Conservation (phyloP, 176 grass and related monocot species). For the Cenchrus fungigraminus region DNA sequence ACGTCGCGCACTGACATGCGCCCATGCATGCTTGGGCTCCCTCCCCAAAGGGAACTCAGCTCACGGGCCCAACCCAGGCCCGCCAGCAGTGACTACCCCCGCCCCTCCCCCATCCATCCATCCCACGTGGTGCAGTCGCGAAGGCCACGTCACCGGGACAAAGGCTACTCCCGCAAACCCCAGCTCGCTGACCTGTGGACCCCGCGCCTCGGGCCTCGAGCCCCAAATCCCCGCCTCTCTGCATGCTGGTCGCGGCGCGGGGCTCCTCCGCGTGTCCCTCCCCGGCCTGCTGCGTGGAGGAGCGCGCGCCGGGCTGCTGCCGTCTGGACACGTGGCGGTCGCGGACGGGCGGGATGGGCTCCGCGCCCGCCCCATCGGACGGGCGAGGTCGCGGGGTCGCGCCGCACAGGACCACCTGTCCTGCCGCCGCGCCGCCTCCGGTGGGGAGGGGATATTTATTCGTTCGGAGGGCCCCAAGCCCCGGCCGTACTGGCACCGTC, state of each 20-base stretch:
- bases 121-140: constrained; percentile 35
- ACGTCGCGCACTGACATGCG: constrained; percentile 12
- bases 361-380: not conserved
- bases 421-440: constrained; percentile 18
- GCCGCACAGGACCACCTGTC: constrained; percentile 33
- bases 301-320: not conserved
- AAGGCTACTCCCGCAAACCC: too few species aligned
- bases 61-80: too few species aligned
- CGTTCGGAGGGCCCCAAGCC: not conserved
- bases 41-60: too few species aligned
- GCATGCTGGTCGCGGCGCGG: constrained; percentile 51
- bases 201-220: constrained; percentile 23
- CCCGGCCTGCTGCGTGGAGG: constrained; percentile 43
- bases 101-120: too few species aligned
- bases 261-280: constrained; percentile 46
- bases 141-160: constrained; percentile 18
- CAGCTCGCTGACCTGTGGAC: not conserved
- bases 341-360: constrained; percentile 29
- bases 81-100: too few species aligned
- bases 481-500: not conserved
- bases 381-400: too few species aligned
- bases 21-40: not conserved
- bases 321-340: constrained; percentile 24
- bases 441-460: constrained; percentile 15
- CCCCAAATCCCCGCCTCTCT: not conserved